Evolutionary conservation across 805 yeast genomes (phyloP).

Genomic region (Hagleromyces aurorensis): DNA sequence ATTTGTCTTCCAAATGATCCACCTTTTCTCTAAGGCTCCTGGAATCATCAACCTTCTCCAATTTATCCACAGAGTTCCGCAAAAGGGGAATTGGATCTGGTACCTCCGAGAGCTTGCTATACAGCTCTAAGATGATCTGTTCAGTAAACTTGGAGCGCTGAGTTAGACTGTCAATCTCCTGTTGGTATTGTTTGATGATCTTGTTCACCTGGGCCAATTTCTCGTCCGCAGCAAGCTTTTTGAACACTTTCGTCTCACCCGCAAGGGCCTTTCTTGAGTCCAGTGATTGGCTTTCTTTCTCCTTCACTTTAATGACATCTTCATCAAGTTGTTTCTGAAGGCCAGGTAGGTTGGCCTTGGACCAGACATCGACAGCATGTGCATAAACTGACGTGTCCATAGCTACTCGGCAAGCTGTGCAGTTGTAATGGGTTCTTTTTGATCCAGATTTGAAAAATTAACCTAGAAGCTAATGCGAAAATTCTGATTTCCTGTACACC

Average conservation of each 20-base stretch:
- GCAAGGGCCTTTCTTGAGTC: conserved; percentile 72
- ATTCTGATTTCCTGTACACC: no score
- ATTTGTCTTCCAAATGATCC: conserved; percentile 44
- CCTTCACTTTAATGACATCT: conserved; percentile 65
- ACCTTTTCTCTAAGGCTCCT: conserved; percentile 46
- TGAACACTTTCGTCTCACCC: conserved; percentile 70
- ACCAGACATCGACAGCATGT: conserved; percentile 66
- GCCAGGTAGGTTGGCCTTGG: conserved; percentile 58
- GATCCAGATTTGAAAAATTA: no score
- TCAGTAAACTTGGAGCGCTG: conserved; percentile 71
- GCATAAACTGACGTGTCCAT: conserved; percentile 29
- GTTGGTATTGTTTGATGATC: conserved; percentile 72
- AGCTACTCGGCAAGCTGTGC: no score
- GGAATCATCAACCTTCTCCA: conserved; percentile 46
- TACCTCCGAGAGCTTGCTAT: conserved; percentile 73
- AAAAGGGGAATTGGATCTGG: conserved; percentile 88
- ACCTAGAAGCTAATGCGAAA: no score
- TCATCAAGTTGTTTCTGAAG: conserved; percentile 69
- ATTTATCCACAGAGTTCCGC: conserved; percentile 59
- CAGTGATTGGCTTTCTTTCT: conserved; percentile 59
- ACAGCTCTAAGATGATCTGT: conserved; percentile 61
- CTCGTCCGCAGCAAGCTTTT: conserved; percentile 57
- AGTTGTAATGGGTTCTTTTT: no score
- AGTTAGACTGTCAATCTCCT: conserved; percentile 78
- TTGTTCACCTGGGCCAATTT: conserved; percentile 42